Base-by-base conservation (phyloP, 192 early-diverging fungal genomes). In the Coemansia sp. region DNA sequence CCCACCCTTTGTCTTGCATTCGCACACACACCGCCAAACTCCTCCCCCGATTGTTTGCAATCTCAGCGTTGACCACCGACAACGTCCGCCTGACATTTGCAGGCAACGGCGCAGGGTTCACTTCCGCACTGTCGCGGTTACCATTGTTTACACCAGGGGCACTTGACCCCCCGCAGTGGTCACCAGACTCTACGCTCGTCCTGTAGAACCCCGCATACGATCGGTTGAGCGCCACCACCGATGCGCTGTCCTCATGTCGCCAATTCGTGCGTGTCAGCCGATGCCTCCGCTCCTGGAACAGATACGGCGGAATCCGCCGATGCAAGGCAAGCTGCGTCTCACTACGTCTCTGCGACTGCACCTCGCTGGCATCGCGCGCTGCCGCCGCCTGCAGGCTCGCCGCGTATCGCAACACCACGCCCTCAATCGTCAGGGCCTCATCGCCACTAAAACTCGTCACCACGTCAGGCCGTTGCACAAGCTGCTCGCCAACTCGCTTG, bases 1-100 rank as follows among this genome's bases (percentile, higher is more conserved):
- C 71, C 79, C 79, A 82, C 6, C 79, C 79, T 59, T 82, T 82
- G 63, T 82, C 75, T 19, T 82, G 74, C 79, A 82, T 82, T 11
- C 79, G 24, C 17, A 75, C 74, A 39, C 74, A 82, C 4, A 82
- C 50, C 13, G 66, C 64, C 24, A 46, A 21, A 19, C 27, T 46
- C 16, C 46, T 29, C n/a, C 21, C 29, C 2, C 24, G 34, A 50
- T 60, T 53, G 61, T 66, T 62, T 33, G 34, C 34, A 27, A 74
- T 61, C 41, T 75, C 78, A 14, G 59, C 59, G 45, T 60, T 63
- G n/a, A 67, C 63, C 24, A 72, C 61, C n/a, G 63, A 42, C 63
- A 81, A 42, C 2, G 69, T 63, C 5, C 64, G 57, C 21, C 70
- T 63, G n/a, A 75, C 69, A 41, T 69, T 64, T 36, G 54, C 16